Evolutionary conservation across 306 rosid species (phyloP).

Genomic region (Canavalia gladiata): DNA sequence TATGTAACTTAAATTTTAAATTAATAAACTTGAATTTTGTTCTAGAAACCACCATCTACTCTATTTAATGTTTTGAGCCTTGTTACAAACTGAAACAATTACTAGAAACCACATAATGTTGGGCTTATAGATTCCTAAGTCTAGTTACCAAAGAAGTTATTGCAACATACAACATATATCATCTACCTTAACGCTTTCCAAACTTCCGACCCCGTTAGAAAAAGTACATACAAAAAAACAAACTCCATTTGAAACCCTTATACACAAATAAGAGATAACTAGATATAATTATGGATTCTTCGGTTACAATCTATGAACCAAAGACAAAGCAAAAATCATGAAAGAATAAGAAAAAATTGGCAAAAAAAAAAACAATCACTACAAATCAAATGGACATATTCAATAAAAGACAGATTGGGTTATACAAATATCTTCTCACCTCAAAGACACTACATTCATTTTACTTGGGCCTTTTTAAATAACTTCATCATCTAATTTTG

Average conservation of each 20-base stretch:
- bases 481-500: slow-evolving; percentile 67
- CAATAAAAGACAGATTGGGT: slow-evolving; percentile 26
- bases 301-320: slow-evolving; percentile 41
- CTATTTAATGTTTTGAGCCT: too few species aligned
- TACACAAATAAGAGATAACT: slow-evolving; percentile 20
- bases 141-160: too few species aligned
- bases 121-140: too few species aligned
- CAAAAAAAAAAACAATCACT: slow-evolving; percentile 36
- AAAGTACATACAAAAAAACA: background rate
- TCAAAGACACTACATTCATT: slow-evolving; percentile 31
- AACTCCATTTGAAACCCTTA: slow-evolving; percentile 16
- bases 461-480: slow-evolving; percentile 60
- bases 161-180: background rate
- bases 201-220: background rate
- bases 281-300: slow-evolving; percentile 22
- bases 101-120: too few species aligned
- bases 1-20: too few species aligned
- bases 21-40: too few species aligned
- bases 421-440: slow-evolving; percentile 35
- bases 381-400: slow-evolving; percentile 43
- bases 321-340: slow-evolving; percentile 35
- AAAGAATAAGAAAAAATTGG: background rate
- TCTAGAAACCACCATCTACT: too few species aligned
- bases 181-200: background rate
- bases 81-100: too few species aligned